Evolutionary conservation across 352 stramenopile genomes (phyloP), one percentile per base, ranked within the genome.

Genomic region (Pythium aristosporum): DNA sequence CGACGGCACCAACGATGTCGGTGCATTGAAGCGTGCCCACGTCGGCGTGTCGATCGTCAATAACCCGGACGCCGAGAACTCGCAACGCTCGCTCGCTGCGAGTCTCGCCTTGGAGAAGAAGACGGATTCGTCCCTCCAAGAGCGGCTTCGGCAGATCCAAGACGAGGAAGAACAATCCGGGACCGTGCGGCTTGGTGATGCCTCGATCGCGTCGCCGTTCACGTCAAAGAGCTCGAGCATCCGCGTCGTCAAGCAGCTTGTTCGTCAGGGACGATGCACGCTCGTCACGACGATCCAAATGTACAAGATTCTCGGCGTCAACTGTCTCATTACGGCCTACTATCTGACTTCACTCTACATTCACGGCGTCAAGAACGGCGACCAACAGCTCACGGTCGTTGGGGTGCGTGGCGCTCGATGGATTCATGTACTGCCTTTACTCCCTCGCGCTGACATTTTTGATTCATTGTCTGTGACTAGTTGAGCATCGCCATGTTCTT

Each of bases 1-100:
- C n/a, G 96, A 99, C 64, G 96, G 96, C 46, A 97, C 88, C 9
- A 99, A 99, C 73, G 96, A 99, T 71, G 88, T 98, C 12, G 91
- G 91, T 36, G 89, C 89, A 11, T 65, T 97, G 3, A 96, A 96
- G 61, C 81, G 91, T 43, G 92, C 96, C 11, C 87, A 98, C 65
- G 89, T 98, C 34, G 96, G 94, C 10, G 90, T 99, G 42, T 97
- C 91, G 9, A 97, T 99, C 32, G 88, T 99, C 25, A 98, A 80
- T 48, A 72, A 67, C 34, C 67, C 70, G 1, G 67, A 75, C 12
- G 47, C 54, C 0, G 68, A 74, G 10, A 66, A 68, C 47, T 64
- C 61, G 3, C 42, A 65, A 15, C 46, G 67, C 21, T 61, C 37
- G 4, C 39, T 68, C 1, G 57, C 65, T 5, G 37, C 59, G 6